phyloP scores from a whole-genome alignment of 192 early-diverging fungal genomes.

The Kickxella alabastrina region DNA sequence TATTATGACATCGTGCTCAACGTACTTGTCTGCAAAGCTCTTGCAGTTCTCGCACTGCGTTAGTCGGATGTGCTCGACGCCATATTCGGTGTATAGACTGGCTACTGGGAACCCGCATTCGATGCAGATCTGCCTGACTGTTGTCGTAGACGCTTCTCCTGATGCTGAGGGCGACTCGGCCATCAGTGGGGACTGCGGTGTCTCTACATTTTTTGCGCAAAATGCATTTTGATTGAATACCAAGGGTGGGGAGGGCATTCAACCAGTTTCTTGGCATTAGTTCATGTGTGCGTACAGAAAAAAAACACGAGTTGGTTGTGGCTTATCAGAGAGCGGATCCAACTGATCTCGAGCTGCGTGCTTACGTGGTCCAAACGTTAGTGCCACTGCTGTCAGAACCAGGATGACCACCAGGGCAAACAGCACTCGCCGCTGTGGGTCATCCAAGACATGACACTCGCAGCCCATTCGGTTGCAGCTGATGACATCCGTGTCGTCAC shows the following conservation, averaged over 20 bases:
- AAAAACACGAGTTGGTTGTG: too few species aligned
- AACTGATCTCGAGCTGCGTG: too few species aligned
- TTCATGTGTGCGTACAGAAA: too few species aligned
- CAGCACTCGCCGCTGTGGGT: constrained; percentile 27
- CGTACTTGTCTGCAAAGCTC: constrained; percentile 86
- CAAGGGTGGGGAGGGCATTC: too few species aligned
- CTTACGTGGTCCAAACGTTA: constrained; percentile 47
- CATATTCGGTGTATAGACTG: constrained; percentile 77
- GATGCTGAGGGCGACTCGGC: constrained; percentile 18
- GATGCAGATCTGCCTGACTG: constrained; percentile 56
- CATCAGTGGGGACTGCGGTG: constrained; percentile 46
- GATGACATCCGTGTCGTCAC: constrained; percentile 12
- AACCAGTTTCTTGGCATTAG: too few species aligned
- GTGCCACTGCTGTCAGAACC: constrained; percentile 25
- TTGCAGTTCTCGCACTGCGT: constrained; percentile 76
- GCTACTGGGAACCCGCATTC: constrained; percentile 69
- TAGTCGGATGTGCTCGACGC: constrained; percentile 75
- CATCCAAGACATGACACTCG: constrained; percentile 49
- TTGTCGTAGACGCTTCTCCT: constrained; percentile 10
- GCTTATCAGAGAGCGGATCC: too few species aligned
- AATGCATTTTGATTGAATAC: too few species aligned
- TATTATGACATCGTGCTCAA: constrained; percentile 83
- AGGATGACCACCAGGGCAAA: constrained; percentile 32
- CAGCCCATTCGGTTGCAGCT: constrained; percentile 53
- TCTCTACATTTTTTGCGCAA: too few species aligned